Evolutionary conservation across 2,329 filamentous ascomycete genomes (phyloP).

Genomic region (Diaporthe vexans): DNA sequence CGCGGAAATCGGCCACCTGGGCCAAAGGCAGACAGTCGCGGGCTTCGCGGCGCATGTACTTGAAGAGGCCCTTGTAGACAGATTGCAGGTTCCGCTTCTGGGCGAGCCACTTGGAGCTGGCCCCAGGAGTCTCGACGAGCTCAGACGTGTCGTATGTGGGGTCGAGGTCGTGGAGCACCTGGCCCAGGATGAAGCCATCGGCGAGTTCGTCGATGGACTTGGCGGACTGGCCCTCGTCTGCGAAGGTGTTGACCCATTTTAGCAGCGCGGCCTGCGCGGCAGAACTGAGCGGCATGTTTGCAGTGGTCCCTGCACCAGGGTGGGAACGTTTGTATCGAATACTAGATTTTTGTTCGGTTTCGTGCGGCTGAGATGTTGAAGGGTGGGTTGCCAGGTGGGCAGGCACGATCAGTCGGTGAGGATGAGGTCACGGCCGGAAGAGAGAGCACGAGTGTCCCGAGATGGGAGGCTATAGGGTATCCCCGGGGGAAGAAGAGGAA

Average conservation of each 20-base stretch:
- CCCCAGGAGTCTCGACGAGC: conserved; percentile 61
- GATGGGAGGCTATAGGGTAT: neutral
- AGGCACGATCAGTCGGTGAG: conserved; percentile 31
- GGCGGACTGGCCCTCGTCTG: conserved; percentile 57
- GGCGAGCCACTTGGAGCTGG: conserved; percentile 60
- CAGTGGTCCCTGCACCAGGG: conserved; percentile 21
- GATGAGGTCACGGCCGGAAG: conserved; percentile 2
- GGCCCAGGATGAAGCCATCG: conserved; percentile 68
- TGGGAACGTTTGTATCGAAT: conserved; percentile 28
- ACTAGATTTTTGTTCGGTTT: neutral
- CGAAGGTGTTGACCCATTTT: conserved; percentile 67
- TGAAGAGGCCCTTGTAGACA: conserved; percentile 87
- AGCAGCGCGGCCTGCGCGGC: conserved; percentile 68
- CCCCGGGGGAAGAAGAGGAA: neutral
- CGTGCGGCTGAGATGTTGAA: conserved; percentile 6
- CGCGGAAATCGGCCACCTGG: conserved; percentile 68
- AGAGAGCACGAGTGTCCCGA: conserved; percentile 11
- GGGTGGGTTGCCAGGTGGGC: conserved; percentile 30
- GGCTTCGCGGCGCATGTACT: conserved; percentile 72
- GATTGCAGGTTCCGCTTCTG: conserved; percentile 95
- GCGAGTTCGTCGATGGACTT: conserved; percentile 65
- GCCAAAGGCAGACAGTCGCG: conserved; percentile 66
- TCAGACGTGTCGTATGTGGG: conserved; percentile 67
- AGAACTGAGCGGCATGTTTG: conserved; percentile 57
- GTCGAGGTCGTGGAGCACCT: conserved; percentile 71